Percentiles rank a stretch among this genome's conserved stretches.
Evolutionary conservation across 139 green algal species (phyloP).

Genomic region (Coccomyxa sp.): DNA sequence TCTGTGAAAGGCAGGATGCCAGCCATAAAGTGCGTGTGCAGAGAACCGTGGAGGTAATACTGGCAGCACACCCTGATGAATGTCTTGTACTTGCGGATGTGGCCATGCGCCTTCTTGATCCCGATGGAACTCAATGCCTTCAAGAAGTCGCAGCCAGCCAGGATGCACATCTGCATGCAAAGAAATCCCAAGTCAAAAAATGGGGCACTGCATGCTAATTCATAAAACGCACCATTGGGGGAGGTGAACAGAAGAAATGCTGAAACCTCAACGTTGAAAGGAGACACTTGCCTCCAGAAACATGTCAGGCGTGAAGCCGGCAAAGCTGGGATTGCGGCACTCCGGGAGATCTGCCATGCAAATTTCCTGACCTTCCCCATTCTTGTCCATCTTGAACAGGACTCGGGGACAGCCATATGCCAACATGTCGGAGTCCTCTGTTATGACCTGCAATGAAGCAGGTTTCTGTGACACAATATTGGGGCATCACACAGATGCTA

Average conservation of each 20-base stretch:
- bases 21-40: neutral
- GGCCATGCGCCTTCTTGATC: conserved; percentile 84
- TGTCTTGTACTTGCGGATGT: conserved; percentile 60
- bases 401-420: conserved; percentile 87
- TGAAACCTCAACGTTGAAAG: neutral
- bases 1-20: too few species aligned
- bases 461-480: neutral
- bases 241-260: neutral
- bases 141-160: conserved; percentile 97
- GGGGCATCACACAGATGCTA: neutral
- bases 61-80: conserved; percentile 58
- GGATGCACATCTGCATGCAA: conserved; percentile 82
- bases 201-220: neutral
- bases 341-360: conserved; percentile 47
- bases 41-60: neutral
- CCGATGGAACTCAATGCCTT: conserved; percentile 73
- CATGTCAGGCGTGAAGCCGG: conserved; percentile 77
- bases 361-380: conserved; percentile 74
- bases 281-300: conserved; percentile 66
- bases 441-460: conserved; percentile 46
- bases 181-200: neutral
- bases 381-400: conserved; percentile 93
- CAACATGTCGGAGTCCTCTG: conserved; percentile 95
- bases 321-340: conserved; percentile 51
- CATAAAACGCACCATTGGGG: neutral